Base-by-base conservation (phyloP, 345 rosid genomes). In the Acer negundo region DNA sequence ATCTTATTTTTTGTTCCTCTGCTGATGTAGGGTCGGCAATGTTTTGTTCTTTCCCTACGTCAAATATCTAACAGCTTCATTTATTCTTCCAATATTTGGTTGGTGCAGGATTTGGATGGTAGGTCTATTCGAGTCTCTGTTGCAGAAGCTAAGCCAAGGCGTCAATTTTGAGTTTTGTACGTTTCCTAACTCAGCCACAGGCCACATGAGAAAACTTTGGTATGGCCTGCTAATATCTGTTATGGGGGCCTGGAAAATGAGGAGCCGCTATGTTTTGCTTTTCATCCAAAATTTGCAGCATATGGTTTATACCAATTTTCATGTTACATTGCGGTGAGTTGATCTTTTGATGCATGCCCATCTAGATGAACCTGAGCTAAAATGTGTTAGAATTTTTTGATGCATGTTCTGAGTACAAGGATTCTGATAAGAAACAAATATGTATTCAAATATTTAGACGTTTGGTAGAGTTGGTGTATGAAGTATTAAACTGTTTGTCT, bases 81-180 rank as follows among this genome's bases (percentile, higher is more conserved):
- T 38, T 53, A 42, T 24, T 38, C 16, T 65, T 28, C 8, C n/a
- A 46, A 69, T 66, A 15, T 62, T 65, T 78, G 58, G 75, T 72
- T 75, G 74, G 23, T 81, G 58, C 84, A 96, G 99, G 97, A 94
- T 77, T 86, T 94, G 91, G 93, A 86, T 67, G 99, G 98, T 40
- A 91, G 99, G 78, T 11, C 90, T 49, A 92, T 96, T 51, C 93
- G 99, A 74, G 99, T 94, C 74, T 87, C 97, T 1, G 87, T 85
- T 13, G 98, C 98, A 22, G 98, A 96, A 81, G 80, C 93, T 75
- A 91, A 83, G 86, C 97, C 97, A 53, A 90, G 94, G 85, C 93
- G 93, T 72, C 88, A 75, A 38, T 91, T 83, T 92, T 95, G 86
- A 92, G 87, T 19, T 62, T 17, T 35, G 24, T 63, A 62, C 28